phyloP scores from a whole-genome alignment of 257 asterid genomes.

The Cordia subcordata region DNA sequence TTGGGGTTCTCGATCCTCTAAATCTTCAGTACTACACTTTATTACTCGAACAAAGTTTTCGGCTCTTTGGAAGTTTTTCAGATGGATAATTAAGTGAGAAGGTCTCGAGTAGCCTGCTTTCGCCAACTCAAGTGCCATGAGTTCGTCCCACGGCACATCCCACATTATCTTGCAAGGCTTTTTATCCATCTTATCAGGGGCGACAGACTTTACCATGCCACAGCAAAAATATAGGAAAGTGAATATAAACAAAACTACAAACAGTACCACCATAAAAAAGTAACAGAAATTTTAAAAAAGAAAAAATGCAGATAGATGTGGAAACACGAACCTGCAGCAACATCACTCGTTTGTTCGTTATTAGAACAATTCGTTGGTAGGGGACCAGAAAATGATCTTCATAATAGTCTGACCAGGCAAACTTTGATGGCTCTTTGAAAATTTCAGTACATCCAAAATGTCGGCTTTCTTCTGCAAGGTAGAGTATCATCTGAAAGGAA shows the following conservation, averaged over 20 bases:
- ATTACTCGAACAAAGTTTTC: conserved; percentile 89
- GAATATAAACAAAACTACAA: conserved; percentile 5
- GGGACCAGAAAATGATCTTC: conserved; percentile 82
- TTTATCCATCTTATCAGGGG: conserved; percentile 73
- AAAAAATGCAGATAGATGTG: conserved; percentile 5
- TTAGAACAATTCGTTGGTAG: conserved; percentile 77
- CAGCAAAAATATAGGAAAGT: conserved; percentile 17
- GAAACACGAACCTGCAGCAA: conserved; percentile 69
- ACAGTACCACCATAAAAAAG: neutral
- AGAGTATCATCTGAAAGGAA: conserved; percentile 66
- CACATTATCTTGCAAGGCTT: conserved; percentile 96
- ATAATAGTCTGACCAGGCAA: conserved; percentile 86
- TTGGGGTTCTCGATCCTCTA: conserved; percentile 68
- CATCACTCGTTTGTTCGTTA: conserved; percentile 80
- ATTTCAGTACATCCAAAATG: conserved; percentile 94
- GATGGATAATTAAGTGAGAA: conserved; percentile 83
- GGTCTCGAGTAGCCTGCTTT: conserved; percentile 75
- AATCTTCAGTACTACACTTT: conserved; percentile 67
- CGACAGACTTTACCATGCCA: conserved; percentile 52
- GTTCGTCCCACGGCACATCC: conserved; percentile 96
- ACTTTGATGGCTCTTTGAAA: conserved; percentile 97
- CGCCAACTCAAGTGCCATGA: conserved; percentile 86
- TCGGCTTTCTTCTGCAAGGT: conserved; percentile 94
- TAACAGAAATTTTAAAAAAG: neutral
- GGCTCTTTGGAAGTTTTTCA: conserved; percentile 67